Evolutionary conservation across 164 flowering plant species (phyloP).

Genomic region (Dillenia turbinata): DNA sequence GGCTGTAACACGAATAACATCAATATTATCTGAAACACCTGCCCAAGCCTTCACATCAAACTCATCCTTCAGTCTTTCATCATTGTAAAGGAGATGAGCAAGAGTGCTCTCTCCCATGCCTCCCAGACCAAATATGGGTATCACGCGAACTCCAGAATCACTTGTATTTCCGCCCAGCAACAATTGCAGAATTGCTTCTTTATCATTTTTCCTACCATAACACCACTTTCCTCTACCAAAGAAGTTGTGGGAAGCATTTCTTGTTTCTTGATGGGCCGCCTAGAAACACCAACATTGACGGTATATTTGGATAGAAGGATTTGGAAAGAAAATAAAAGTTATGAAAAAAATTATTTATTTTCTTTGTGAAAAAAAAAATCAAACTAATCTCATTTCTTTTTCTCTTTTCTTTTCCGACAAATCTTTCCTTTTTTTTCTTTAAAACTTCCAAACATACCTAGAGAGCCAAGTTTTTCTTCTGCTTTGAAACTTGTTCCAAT

Average conservation of each 20-base stretch:
- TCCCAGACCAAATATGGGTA: slow-evolving; percentile 19
- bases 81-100: slow-evolving; percentile 11
- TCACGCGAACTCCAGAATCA: neutral
- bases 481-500: too few relatives aligned
- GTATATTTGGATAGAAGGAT: too few relatives aligned
- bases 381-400: too few relatives aligned
- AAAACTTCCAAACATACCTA: too few relatives aligned
- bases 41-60: slow-evolving; percentile 17
- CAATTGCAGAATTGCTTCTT: neutral
- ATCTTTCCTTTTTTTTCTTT: too few relatives aligned
- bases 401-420: too few relatives aligned
- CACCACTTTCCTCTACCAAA: neutral
- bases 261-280: too few relatives aligned
- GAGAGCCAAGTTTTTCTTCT: too few relatives aligned
- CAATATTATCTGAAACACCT: slow-evolving; percentile 13
- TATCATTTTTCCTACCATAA: neutral
- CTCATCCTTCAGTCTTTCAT: neutral
- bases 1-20: slow-evolving; percentile 3
- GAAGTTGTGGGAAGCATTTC: neutral
- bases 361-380: too few relatives aligned
- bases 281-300: too few relatives aligned
- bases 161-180: neutral
- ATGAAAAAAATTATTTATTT: too few relatives aligned
- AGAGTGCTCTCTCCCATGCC: slow-evolving; percentile 23
- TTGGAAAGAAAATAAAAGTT: too few relatives aligned